Evolutionary conservation across 345 rosid species (phyloP).

Genomic region (Bruguiera gymnorhiza): DNA sequence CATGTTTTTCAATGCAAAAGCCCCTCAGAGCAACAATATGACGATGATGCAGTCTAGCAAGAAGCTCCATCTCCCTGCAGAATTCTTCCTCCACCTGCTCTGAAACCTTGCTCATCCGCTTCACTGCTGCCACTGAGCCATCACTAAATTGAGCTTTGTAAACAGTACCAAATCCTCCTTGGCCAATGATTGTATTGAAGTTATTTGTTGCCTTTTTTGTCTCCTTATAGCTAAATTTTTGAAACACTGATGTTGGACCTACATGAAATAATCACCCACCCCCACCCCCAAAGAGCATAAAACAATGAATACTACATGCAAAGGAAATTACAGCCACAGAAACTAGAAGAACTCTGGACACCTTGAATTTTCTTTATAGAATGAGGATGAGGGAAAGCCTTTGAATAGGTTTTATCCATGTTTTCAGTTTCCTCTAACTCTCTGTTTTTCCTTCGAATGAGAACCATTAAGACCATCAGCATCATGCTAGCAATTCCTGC

Average conservation of each 20-base stretch:
- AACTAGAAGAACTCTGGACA: constrained; percentile 35
- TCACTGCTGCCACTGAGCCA: constrained; percentile 69
- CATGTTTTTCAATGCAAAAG: constrained; percentile 63
- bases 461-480: constrained; percentile 60
- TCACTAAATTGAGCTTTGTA: constrained; percentile 70
- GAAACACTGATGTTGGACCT: constrained; percentile 65
- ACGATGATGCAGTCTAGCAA: constrained; percentile 91
- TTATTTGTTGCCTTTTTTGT: constrained; percentile 72
- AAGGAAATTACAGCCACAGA: not conserved
- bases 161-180: constrained; percentile 91
- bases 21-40: constrained; percentile 92
- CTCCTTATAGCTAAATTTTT: constrained; percentile 74
- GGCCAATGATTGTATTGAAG: constrained; percentile 65
- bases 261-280: constrained; percentile 20
- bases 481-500: constrained; percentile 52
- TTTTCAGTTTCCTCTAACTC: constrained; percentile 57
- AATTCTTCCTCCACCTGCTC: constrained; percentile 86
- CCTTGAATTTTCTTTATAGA: constrained; percentile 58
- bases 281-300: not conserved
- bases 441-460: constrained; percentile 61
- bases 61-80: constrained; percentile 92
- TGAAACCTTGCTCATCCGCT: constrained; percentile 66
- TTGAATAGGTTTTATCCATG: constrained; percentile 43
- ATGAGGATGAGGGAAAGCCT: constrained; percentile 45
- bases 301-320: not conserved